A percentile compares a stretch with the other conserved stretches of the same genome.
These are phyloP conservation scores for Takashimella tepidaria DNA, from an alignment of 1,284 basidiomycete species.

Conservation along the genomic window DNA sequence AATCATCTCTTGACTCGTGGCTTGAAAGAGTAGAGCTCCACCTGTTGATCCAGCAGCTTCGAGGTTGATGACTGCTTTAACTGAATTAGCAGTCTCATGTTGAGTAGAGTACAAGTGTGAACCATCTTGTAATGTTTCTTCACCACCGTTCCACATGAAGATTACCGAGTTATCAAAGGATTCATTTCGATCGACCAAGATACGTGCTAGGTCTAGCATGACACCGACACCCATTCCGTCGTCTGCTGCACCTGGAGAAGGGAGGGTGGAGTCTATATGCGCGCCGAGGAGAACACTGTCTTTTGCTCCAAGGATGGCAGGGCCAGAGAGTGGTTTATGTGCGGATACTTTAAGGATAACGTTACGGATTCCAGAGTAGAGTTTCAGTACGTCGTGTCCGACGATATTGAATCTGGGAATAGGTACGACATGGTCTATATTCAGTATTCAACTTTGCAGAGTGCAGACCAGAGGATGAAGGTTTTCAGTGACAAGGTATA, in stretches of 20 bases:
- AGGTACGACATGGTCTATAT: too few relatives aligned
- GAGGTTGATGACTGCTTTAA: conserved; percentile 61
- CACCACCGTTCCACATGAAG: conserved; percentile 92
- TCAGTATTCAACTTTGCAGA: too few relatives aligned
- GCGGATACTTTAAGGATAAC: conserved; percentile 77
- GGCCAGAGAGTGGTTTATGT: conserved; percentile 40
- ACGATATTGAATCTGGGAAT: conserved; percentile 74
- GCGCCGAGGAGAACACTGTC: conserved; percentile 83
- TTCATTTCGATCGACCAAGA: conserved; percentile 68
- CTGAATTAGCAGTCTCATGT: conserved; percentile 57
- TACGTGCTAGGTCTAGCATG: conserved; percentile 83
- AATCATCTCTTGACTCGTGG: conserved; percentile 90
- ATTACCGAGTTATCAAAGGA: conserved; percentile 73
- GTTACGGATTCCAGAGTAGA: conserved; percentile 82
- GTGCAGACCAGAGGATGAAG: too few relatives aligned
- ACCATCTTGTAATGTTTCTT: conserved; percentile 80
- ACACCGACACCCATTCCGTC: conserved; percentile 83
- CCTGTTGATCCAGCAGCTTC: conserved; percentile 90
- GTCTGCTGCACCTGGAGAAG: conserved; percentile 76
- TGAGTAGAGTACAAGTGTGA: conserved; percentile 89
- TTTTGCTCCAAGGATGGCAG: conserved; percentile 67
- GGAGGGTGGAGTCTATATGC: conserved; percentile 69
- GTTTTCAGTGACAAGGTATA: neutral
- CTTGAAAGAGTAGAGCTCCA: conserved; percentile 90
- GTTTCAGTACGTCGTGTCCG: conserved; percentile 79